Evolutionary conservation across 495 filamentous ascomycete species (phyloP).

Genomic region (Cladorrhinum samala): DNA sequence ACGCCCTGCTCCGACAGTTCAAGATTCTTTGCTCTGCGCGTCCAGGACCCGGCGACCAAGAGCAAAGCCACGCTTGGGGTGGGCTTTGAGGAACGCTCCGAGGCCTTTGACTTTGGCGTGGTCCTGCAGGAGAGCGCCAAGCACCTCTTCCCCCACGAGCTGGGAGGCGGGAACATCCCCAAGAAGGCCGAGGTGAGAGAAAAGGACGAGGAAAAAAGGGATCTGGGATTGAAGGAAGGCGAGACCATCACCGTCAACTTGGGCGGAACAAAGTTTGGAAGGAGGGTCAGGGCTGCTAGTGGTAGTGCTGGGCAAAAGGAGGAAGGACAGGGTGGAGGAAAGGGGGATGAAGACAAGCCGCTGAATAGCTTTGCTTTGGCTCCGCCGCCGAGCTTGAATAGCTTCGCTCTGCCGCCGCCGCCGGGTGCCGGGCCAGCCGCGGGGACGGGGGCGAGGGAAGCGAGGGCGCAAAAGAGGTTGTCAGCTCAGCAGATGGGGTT

Average conservation of each 20-base stretch:
- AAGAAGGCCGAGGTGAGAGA: slow-evolving; percentile 23
- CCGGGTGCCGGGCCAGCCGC: slow-evolving; percentile 25
- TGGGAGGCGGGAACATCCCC: slow-evolving; percentile 14
- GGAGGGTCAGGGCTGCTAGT: slow-evolving; percentile 22
- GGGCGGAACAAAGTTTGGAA: slow-evolving; percentile 46
- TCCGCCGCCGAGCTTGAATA: slow-evolving; percentile 12
- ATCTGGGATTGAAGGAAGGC: slow-evolving; percentile 75
- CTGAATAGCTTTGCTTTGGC: slow-evolving; percentile 16
- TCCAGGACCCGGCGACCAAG: slow-evolving; percentile 59
- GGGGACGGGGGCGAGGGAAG: slow-evolving; percentile 45
- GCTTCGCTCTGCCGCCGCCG: slow-evolving; percentile 48
- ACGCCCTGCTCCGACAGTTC: slow-evolving; percentile 67
- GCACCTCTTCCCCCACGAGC: slow-evolving; percentile 28
- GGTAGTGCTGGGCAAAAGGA: slow-evolving; percentile 13
- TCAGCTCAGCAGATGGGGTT: slow-evolving; percentile 53
- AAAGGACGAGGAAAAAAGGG: slow-evolving; percentile 51
- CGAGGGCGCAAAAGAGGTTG: slow-evolving; percentile 45
- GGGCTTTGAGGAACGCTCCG: slow-evolving; percentile 76
- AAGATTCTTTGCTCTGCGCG: slow-evolving; percentile 76
- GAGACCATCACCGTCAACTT: slow-evolving; percentile 79
- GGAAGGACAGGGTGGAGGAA: slow-evolving; percentile 4
- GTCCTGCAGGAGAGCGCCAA: slow-evolving; percentile 66
- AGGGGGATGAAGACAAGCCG: slow-evolving; percentile 4
- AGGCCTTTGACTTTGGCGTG: slow-evolving; percentile 78
- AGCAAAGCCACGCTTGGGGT: slow-evolving; percentile 72